Percentiles rank a stretch among this genome's conserved stretches.
Conservation (phyloP, 768 basidiomycete genomes). For the Nidularia pulvinata region DNA sequence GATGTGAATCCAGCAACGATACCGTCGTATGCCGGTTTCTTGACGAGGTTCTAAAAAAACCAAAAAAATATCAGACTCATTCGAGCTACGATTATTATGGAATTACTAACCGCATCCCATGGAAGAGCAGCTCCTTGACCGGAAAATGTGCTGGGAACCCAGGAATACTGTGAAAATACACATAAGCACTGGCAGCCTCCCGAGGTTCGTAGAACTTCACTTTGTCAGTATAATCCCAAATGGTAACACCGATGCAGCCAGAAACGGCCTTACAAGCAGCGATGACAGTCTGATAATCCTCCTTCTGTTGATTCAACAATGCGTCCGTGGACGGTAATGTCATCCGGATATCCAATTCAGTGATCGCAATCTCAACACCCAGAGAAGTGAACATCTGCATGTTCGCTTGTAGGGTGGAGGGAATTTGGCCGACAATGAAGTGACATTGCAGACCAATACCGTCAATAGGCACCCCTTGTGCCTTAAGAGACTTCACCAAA, state of each 20-base stretch:
- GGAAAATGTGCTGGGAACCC: slow-evolving; percentile 32
- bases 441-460: slow-evolving; percentile 51
- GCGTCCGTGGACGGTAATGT: slow-evolving; percentile 46
- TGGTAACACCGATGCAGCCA: slow-evolving; percentile 37
- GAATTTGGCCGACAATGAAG: slow-evolving; percentile 45
- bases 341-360: slow-evolving; percentile 52
- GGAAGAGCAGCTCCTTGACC: slow-evolving; percentile 37
- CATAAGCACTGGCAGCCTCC: neutral
- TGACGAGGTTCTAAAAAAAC: slow-evolving; percentile 25
- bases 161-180: slow-evolving; percentile 25
- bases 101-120: slow-evolving; percentile 28
- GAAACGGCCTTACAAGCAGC: slow-evolving; percentile 44
- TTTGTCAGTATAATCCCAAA: slow-evolving; percentile 44
- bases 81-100: neutral
- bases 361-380: slow-evolving; percentile 53
- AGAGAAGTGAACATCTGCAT: slow-evolving; percentile 44
- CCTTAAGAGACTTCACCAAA: slow-evolving; percentile 25
- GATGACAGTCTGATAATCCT: slow-evolving; percentile 55
- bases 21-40: slow-evolving; percentile 37
- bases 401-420: slow-evolving; percentile 33
- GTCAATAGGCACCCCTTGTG: slow-evolving; percentile 39
- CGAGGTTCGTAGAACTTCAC: slow-evolving; percentile 6
- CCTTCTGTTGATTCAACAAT: slow-evolving; percentile 47
- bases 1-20: slow-evolving; percentile 22
- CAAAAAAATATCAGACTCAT: slow-evolving; percentile 19